phyloP scores from a whole-genome alignment of 768 basidiomycete species.

The Lepiota venenata region DNA sequence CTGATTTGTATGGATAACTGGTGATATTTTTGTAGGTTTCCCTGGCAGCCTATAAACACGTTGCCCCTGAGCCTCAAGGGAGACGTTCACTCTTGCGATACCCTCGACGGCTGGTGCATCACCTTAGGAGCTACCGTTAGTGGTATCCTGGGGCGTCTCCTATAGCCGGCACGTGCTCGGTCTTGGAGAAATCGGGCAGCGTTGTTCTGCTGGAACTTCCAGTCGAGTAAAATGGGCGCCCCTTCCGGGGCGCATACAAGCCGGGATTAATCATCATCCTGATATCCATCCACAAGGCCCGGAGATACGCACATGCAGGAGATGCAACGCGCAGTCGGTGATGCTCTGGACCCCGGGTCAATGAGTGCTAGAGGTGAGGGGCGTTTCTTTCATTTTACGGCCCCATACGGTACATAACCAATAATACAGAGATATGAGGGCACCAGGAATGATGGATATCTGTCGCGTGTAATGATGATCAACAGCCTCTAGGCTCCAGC shows the following conservation, averaged over 20 bases:
- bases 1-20: too few relatives aligned
- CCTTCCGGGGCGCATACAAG: slow-evolving; percentile 9
- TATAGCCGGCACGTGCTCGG: not conserved
- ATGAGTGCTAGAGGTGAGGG: not conserved
- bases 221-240: slow-evolving; percentile 11
- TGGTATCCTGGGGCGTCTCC: not conserved
- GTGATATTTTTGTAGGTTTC: too few relatives aligned
- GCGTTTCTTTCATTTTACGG: not conserved
- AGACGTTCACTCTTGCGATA: too few relatives aligned
- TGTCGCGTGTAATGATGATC: too few relatives aligned
- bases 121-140: not conserved
- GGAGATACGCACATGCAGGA: slow-evolving; percentile 4
- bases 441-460: too few relatives aligned
- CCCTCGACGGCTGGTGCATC: not conserved
- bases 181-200: not conserved
- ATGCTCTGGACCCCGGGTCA: not conserved
- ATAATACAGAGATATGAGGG: not conserved
- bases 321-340: not conserved
- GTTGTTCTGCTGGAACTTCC: slow-evolving; percentile 1
- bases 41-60: too few relatives aligned
- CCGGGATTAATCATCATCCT: slow-evolving; percentile 9
- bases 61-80: too few relatives aligned
- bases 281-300: not conserved
- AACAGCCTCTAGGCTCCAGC: too few relatives aligned
- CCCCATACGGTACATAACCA: not conserved